These are phyloP conservation scores for Scedosporium dehoogii DNA, from an alignment of 2,329 filamentous ascomycete species.

Conservation along the genomic window DNA sequence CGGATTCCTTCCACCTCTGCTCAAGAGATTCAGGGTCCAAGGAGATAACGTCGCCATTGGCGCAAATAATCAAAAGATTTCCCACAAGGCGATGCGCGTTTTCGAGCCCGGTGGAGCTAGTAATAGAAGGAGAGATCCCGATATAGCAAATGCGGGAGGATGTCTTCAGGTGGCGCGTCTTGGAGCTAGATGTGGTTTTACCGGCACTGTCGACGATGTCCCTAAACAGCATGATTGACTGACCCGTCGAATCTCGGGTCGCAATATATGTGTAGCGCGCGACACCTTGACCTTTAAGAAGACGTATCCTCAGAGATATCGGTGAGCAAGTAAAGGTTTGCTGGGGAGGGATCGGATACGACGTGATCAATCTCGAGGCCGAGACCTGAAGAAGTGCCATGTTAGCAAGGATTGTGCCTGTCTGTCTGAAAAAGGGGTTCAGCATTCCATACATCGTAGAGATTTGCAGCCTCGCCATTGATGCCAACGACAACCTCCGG, in stretches of 20 bases:
- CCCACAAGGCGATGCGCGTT: conserved; percentile 7
- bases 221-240: conserved; percentile 49
- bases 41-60: conserved; percentile 51
- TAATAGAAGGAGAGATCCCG: background rate
- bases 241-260: conserved; percentile 35
- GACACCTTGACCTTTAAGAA: conserved; percentile 34
- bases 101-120: background rate
- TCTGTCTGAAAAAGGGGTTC: too few relatives aligned
- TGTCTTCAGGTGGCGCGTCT: conserved; percentile 18
- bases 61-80: conserved; percentile 43
- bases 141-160: conserved; percentile 8
- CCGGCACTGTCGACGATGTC: conserved; percentile 42
- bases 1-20: conserved; percentile 35
- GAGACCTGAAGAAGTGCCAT: conserved; percentile 38
- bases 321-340: conserved; percentile 53
- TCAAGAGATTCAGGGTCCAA: conserved; percentile 46
- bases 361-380: conserved; percentile 52
- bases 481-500: conserved; percentile 54
- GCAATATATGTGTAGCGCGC: conserved; percentile 53
- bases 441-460: conserved; percentile 48
- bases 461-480: conserved; percentile 55
- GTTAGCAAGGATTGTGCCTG: background rate
- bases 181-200: conserved; percentile 41
- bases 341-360: conserved; percentile 57
- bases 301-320: conserved; percentile 45